A percentile compares a stretch with the other conserved stretches of the same genome.
These are phyloP conservation scores for Xylariaceae sp. DNA, from an alignment of 2,329 filamentous ascomycete genomes.

Conservation along the genomic window DNA sequence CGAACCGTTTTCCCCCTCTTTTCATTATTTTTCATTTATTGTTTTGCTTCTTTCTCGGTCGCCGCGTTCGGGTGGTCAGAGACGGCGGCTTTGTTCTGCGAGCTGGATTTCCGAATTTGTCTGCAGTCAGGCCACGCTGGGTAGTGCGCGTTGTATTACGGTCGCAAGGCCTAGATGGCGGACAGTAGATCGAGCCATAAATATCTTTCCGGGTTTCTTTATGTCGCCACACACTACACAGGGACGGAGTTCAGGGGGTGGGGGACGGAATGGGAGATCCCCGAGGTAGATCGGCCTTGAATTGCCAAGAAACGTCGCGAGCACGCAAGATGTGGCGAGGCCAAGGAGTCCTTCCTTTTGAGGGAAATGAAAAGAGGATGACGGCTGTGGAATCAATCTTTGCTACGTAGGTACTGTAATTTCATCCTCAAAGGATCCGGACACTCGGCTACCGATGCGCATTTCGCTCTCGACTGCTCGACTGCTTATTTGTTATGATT, in stretches of 20 bases:
- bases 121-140: background rate
- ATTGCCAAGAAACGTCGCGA: conserved; percentile 1
- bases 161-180: too few relatives aligned
- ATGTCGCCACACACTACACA: conserved; percentile 11
- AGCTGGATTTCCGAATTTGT: background rate
- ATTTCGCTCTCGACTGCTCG: conserved; percentile 6
- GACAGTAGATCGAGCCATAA: conserved; percentile 9
- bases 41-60: too few relatives aligned
- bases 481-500: background rate
- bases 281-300: conserved; percentile 3
- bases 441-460: conserved; percentile 14
- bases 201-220: conserved; percentile 5
- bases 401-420: background rate
- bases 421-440: conserved; percentile 13
- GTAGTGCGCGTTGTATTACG: background rate
- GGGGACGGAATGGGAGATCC: background rate
- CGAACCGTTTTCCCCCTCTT: too few relatives aligned
- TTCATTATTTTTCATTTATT: background rate
- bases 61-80: background rate
- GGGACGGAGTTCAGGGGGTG: background rate
- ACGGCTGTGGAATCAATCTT: too few relatives aligned
- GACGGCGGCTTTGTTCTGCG: background rate
- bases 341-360: too few relatives aligned
- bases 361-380: background rate
- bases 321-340: background rate